Evolutionary conservation across 2,329 filamentous ascomycete genomes (phyloP), one percentile per base, ranked within the genome.

Genomic region (Aspergillus pseudotamarii): DNA sequence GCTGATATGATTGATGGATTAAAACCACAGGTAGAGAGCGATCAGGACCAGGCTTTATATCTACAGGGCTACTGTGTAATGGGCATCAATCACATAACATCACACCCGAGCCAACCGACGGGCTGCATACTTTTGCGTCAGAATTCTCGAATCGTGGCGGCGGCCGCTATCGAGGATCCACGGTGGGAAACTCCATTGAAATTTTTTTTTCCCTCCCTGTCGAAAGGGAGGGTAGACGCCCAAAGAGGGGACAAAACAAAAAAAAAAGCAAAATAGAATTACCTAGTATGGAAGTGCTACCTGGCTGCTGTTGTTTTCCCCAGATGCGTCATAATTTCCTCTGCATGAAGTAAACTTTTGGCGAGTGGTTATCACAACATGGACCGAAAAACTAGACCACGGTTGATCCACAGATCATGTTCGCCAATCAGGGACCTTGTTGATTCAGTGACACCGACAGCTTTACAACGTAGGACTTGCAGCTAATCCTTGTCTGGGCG

Each of bases 241-340:
- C 16, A 57, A 14, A 57, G 38, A 45, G 34, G 43, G 9, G 30
- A 14, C 10, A n/a, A n/a, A n/a, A n/a, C 2, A n/a, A 19, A 46
- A 30, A 28, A 45, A 30, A 36, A 12, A 56, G 32, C 30, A 46
- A 26, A 55, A 53, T 30, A 48, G 50, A 51, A 50, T 21, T 26
- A n/a, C 41, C 26, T 23, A 59, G 32, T 32, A 26, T 34, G 58
- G 23, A 32, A 23, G 11, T 26, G 53, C 51, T 10, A 6, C 26
- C 30, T 55, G n/a, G 51, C 51, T 41, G 23, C 28, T 32, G 34
- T 55, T 54, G 26, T 32, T 56, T 51, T 68, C 68, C 71, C 72
- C 69, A 73, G 68, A 71, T 71, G 72, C 70, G 71, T 75, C 71
- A 75, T 73, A 66, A 70, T 73, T 64, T 59, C 54, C 57, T 66